Conservation (phyloP, 768 basidiomycete species). For the Termitomyces eurrhizus region DNA sequence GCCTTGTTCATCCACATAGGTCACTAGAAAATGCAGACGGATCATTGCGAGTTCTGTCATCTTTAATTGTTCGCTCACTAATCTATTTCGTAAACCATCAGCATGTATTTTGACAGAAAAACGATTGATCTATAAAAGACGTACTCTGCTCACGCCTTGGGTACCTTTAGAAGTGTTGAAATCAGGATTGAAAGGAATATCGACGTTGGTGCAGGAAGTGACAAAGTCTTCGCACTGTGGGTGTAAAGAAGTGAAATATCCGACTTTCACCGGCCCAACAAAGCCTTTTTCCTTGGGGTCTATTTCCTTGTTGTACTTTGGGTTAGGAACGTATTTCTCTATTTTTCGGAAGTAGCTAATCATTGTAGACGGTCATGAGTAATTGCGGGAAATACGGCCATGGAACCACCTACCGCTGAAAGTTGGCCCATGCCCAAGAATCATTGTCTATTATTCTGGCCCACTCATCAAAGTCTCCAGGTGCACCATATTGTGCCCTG, state of each 20-base stretch:
- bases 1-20: slow-evolving; percentile 50
- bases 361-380: not conserved
- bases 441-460: slow-evolving; percentile 48
- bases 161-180: slow-evolving; percentile 55
- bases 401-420: slow-evolving; percentile 37
- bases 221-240: slow-evolving; percentile 41
- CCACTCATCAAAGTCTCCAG: slow-evolving; percentile 70
- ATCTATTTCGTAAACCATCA: slow-evolving; percentile 17
- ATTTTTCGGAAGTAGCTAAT: slow-evolving; percentile 61
- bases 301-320: slow-evolving; percentile 45
- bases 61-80: slow-evolving; percentile 19
- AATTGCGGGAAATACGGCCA: not conserved
- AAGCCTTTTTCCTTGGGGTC: slow-evolving; percentile 41
- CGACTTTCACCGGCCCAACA: slow-evolving; percentile 49
- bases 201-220: slow-evolving; percentile 44
- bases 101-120: not conserved
- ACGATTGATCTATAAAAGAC: slow-evolving; percentile 9
- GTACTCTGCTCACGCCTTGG: slow-evolving; percentile 50
- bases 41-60: not conserved
- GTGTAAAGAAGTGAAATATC: slow-evolving; percentile 43
- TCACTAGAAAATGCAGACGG: slow-evolving; percentile 41
- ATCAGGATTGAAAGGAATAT: slow-evolving; percentile 51
- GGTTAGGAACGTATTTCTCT: slow-evolving; percentile 49
- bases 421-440: slow-evolving; percentile 56
- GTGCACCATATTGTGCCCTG: slow-evolving; percentile 62